Evolutionary conservation across 2,329 filamentous ascomycete genomes (phyloP).

Genomic region (Elsinoe arachidis): DNA sequence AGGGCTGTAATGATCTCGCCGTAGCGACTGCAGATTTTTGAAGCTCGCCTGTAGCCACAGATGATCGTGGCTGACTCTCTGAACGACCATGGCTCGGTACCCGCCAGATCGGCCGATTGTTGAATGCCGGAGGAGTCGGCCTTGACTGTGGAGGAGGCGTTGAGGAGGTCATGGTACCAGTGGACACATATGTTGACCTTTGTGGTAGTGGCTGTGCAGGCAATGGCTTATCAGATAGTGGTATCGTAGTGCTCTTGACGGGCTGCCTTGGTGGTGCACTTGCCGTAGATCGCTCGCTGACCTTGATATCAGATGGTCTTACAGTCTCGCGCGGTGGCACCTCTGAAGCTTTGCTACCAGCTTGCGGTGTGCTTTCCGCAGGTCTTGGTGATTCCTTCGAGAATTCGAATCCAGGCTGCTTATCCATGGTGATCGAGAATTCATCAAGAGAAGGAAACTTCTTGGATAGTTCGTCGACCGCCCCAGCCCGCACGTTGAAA

Average conservation of each 20-base stretch:
- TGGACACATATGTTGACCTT: conserved; percentile 51
- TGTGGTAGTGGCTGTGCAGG: conserved; percentile 41
- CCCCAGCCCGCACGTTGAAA: conserved; percentile 37
- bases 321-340: conserved; percentile 22
- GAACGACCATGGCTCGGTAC: conserved; percentile 44
- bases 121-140: conserved; percentile 32
- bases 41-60: conserved; percentile 29
- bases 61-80: conserved; percentile 41
- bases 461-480: conserved; percentile 70
- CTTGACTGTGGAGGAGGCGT: conserved; percentile 32
- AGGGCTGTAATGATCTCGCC: conserved; percentile 27
- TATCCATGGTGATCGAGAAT: conserved; percentile 81
- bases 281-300: conserved; percentile 58
- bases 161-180: conserved; percentile 72
- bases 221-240: conserved; percentile 19
- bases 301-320: conserved; percentile 34
- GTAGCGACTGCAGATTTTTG: conserved; percentile 32
- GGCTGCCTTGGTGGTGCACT: background rate
- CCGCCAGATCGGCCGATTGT: conserved; percentile 43
- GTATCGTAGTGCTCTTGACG: conserved; percentile 18
- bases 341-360: conserved; percentile 41
- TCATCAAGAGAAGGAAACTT: conserved; percentile 88
- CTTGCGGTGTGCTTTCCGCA: conserved; percentile 13
- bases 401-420: conserved; percentile 77
- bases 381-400: background rate